phyloP scores from a whole-genome alignment of 2,329 filamentous ascomycete genomes.

The Rutstroemia sp. region DNA sequence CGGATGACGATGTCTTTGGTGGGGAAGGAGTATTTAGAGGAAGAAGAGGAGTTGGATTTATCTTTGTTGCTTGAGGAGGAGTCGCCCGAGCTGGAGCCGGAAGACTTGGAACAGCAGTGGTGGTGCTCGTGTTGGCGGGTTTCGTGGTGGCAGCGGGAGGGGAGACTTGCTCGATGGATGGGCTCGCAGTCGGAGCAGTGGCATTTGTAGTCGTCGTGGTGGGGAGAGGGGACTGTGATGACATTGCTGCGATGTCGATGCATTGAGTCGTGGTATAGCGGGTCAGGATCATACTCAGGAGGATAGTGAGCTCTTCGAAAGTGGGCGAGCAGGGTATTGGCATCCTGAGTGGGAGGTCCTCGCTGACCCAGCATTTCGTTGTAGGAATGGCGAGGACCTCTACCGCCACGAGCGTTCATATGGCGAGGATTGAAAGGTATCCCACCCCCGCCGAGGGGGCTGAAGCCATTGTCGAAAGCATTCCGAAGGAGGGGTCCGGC shows the following conservation, averaged over 20 bases:
- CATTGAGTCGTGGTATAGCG: neutral
- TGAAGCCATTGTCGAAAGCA: conserved; percentile 4
- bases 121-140: neutral
- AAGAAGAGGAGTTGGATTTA: neutral
- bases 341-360: neutral
- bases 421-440: neutral
- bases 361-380: neutral
- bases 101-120: conserved; percentile 3
- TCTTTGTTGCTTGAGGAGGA: neutral
- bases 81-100: neutral
- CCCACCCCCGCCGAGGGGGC: neutral
- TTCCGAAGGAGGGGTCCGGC: conserved; percentile 1
- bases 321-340: neutral
- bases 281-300: neutral
- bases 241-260: neutral
- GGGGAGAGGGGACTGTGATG: neutral
- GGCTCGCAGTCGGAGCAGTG: neutral
- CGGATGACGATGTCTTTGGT: conserved; percentile 24
- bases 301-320: neutral
- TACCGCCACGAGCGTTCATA: neutral
- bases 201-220: neutral
- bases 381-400: no score
- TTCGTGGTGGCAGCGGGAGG: neutral
- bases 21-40: conserved; percentile 14
- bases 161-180: neutral